These are phyloP conservation scores for Alternaria atra DNA, from an alignment of 2,329 filamentous ascomycete species.

Conservation along the genomic window DNA sequence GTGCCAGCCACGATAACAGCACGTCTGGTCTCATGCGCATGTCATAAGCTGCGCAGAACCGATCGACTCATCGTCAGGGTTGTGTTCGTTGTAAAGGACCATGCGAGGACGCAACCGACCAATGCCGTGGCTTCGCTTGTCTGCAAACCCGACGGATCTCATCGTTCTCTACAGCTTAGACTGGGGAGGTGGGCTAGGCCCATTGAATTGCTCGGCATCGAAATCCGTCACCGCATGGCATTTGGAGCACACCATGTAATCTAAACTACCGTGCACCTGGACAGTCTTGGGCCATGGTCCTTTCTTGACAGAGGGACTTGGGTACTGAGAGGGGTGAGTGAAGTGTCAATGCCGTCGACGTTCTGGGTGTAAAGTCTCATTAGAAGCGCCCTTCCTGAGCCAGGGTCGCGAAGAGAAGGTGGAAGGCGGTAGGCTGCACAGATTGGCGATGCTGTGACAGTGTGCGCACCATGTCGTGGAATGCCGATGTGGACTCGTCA, in stretches of 20 bases:
- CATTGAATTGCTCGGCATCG: slow-evolving; percentile 80
- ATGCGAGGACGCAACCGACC: slow-evolving; percentile 90
- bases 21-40: slow-evolving; percentile 85
- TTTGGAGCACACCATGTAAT: slow-evolving; percentile 97
- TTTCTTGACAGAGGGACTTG: slow-evolving; percentile 82
- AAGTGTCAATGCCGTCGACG: slow-evolving; percentile 92
- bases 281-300: slow-evolving; percentile 93
- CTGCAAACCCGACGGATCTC: slow-evolving; percentile 77
- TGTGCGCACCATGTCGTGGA: slow-evolving; percentile 95
- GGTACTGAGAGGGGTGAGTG: slow-evolving; percentile 80
- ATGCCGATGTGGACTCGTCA: slow-evolving; percentile 84
- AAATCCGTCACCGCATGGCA: slow-evolving; percentile 81
- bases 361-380: slow-evolving; percentile 96
- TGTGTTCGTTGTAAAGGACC: slow-evolving; percentile 96
- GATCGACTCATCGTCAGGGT: slow-evolving; percentile 96
- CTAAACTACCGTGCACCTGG: slow-evolving; percentile 90
- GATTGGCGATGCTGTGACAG: slow-evolving; percentile 79
- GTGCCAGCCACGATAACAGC: slow-evolving; percentile 94
- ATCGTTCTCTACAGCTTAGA: slow-evolving; percentile 75
- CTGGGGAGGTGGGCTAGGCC: slow-evolving; percentile 85
- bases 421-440: slow-evolving; percentile 86
- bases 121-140: slow-evolving; percentile 92
- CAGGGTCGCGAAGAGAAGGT: slow-evolving; percentile 90
- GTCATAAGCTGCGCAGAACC: slow-evolving; percentile 86
- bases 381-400: slow-evolving; percentile 85